Conservation (phyloP, 352 stramenopile species). For the Phytophthora citrophthora region DNA sequence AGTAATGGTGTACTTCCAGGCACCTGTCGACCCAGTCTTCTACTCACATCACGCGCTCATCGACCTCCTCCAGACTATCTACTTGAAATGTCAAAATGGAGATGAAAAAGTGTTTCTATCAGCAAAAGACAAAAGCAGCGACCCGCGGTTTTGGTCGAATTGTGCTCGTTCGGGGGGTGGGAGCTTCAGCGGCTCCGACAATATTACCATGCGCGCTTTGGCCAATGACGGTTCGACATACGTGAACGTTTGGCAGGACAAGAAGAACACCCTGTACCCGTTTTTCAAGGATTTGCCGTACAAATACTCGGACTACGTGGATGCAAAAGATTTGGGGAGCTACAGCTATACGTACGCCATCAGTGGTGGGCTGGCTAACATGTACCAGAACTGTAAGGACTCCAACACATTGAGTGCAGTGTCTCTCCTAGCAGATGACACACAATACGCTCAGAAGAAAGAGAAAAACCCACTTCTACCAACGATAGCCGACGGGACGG, state of each 20-base stretch:
- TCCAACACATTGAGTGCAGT: constrained; percentile 41
- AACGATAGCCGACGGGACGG: constrained; percentile 19
- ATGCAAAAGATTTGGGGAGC: constrained; percentile 50
- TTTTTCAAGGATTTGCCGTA: constrained; percentile 68
- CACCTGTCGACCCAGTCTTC: constrained; percentile 59
- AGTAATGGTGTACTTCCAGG: constrained; percentile 49
- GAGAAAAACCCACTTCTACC: constrained; percentile 6
- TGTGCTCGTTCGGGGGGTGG: constrained; percentile 32
- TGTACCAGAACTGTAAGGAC: constrained; percentile 53
- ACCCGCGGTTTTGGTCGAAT: constrained; percentile 40
- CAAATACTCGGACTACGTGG: constrained; percentile 47
- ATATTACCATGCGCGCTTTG: constrained; percentile 34
- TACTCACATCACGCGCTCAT: constrained; percentile 54
- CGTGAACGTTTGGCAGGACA: constrained; percentile 41
- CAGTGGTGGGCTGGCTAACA: constrained; percentile 46
- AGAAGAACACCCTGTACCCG: constrained; percentile 49
- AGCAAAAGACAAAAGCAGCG: constrained; percentile 30
- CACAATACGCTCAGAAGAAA: constrained; percentile 1
- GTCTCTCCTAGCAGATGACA: constrained; percentile 4
- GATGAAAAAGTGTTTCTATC: constrained; percentile 28
- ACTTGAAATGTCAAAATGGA: constrained; percentile 60
- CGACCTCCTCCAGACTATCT: constrained; percentile 57
- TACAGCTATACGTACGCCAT: constrained; percentile 72
- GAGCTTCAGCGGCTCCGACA: constrained; percentile 34
- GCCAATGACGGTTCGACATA: constrained; percentile 25